A percentile compares a stretch with the other conserved stretches of the same genome.
Conservation (phyloP, 2,329 filamentous ascomycete species). For the Setomelanomma holmii region DNA sequence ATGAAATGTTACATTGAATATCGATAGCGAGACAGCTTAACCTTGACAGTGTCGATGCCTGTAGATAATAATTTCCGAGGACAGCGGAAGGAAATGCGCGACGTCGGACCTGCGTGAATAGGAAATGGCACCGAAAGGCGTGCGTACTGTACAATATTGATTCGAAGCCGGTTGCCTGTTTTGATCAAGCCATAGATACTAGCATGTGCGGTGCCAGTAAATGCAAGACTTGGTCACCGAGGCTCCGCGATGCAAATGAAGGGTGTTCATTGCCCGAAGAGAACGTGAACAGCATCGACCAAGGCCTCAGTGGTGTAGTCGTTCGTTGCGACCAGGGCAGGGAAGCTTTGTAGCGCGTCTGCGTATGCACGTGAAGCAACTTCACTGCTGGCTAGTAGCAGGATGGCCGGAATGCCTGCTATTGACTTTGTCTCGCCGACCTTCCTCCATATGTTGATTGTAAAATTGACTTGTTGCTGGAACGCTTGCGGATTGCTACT, state of each 20-base stretch:
- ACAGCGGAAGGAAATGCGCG: not conserved
- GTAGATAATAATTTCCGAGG: not conserved
- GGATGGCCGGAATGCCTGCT: slow-evolving; percentile 28
- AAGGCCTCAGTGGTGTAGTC: slow-evolving; percentile 40
- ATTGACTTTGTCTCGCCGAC: slow-evolving; percentile 21
- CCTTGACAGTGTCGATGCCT: not conserved
- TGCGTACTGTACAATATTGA: not conserved
- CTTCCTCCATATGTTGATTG: slow-evolving; percentile 25
- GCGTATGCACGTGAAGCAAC: slow-evolving; percentile 20
- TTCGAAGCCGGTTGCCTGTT: not conserved
- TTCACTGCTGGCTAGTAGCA: slow-evolving; percentile 36
- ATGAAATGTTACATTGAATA: not conserved
- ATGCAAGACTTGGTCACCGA: not conserved
- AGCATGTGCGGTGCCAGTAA: too few relatives aligned
- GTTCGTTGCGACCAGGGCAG: slow-evolving; percentile 34
- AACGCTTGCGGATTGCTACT: slow-evolving; percentile 30
- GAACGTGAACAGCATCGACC: slow-evolving; percentile 27
- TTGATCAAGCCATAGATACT: not conserved
- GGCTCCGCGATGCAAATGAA: not conserved
- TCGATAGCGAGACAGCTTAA: not conserved
- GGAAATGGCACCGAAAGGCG: not conserved
- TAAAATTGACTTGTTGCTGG: slow-evolving; percentile 42
- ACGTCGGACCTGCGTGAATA: not conserved
- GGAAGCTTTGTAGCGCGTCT: slow-evolving; percentile 32
- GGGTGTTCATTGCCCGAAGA: slow-evolving; percentile 28